Percentiles rank a stretch among this genome's conserved stretches.
Evolutionary conservation across 306 rosid genomes (phyloP).

Genomic region (Arachis stenosperma): DNA sequence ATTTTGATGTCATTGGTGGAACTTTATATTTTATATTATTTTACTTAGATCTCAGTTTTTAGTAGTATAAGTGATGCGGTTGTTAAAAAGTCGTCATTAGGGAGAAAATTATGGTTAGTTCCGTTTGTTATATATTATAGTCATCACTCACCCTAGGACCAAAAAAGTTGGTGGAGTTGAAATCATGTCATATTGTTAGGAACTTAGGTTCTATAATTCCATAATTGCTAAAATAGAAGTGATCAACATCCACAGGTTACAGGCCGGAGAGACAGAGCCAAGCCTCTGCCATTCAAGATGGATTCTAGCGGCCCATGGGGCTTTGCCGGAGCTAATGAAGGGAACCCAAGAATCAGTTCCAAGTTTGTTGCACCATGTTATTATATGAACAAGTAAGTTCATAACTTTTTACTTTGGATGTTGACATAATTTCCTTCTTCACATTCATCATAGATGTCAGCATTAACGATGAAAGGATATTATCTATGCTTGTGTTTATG

Average conservation of each 20-base stretch:
- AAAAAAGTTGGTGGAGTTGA: conserved; percentile 9
- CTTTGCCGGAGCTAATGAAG: conserved; percentile 89
- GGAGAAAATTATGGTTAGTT: conserved; percentile 28
- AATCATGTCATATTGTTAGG: conserved; percentile 9
- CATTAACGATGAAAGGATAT: neutral
- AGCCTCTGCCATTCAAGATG: conserved; percentile 86
- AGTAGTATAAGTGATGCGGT: neutral
- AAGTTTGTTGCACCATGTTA: conserved; percentile 90
- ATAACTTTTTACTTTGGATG: conserved; percentile 21
- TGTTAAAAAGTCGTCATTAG: neutral
- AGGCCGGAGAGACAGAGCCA: conserved; percentile 97
- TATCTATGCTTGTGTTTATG: neutral
- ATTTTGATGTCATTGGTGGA: neutral
- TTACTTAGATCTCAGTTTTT: neutral
- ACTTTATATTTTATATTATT: conserved; percentile 2
- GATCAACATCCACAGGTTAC: conserved; percentile 71
- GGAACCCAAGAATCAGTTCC: conserved; percentile 89
- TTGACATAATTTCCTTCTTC: conserved; percentile 11
- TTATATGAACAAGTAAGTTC: conserved; percentile 75
- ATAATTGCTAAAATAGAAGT: conserved; percentile 30
- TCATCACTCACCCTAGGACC: too few relatives aligned
- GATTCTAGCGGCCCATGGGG: conserved; percentile 83
- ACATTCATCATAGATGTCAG: neutral
- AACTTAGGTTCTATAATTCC: conserved; percentile 4
- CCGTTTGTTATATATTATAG: conserved; percentile 3